These are phyloP conservation scores for Dendrothele bispora DNA, from an alignment of 768 basidiomycete species.

Conservation along the genomic window DNA sequence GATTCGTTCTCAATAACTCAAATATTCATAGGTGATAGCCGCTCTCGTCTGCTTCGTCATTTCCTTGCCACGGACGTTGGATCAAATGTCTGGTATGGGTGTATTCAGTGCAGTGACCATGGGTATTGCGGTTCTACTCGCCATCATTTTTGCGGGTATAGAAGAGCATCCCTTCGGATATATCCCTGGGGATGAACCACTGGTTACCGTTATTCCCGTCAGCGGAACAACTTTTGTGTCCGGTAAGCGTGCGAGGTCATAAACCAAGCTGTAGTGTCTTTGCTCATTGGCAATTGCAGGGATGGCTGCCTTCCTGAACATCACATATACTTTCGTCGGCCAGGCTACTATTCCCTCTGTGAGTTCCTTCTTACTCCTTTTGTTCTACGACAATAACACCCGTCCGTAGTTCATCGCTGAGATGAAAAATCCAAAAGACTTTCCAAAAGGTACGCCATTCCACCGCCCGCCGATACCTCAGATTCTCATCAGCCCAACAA, in stretches of 20 bases:
- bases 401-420: slow-evolving; percentile 41
- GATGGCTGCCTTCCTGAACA: slow-evolving; percentile 48
- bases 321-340: slow-evolving; percentile 44
- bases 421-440: slow-evolving; percentile 47
- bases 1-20: not conserved
- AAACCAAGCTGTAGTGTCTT: not conserved
- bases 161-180: slow-evolving; percentile 43
- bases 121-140: slow-evolving; percentile 44
- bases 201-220: slow-evolving; percentile 35
- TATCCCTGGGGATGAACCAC: slow-evolving; percentile 31
- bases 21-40: slow-evolving; percentile 23
- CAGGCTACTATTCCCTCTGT: slow-evolving; percentile 44
- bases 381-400: not conserved
- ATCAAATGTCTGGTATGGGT: slow-evolving; percentile 40
- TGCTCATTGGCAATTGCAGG: slow-evolving; percentile 20
- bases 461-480: too few relatives aligned
- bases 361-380: slow-evolving; percentile 5
- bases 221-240: slow-evolving; percentile 38
- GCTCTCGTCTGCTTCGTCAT: slow-evolving; percentile 40
- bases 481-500: not conserved
- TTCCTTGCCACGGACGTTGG: slow-evolving; percentile 43
- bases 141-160: slow-evolving; percentile 40
- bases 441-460: slow-evolving; percentile 42
- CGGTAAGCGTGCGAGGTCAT: slow-evolving; percentile 20
- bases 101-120: slow-evolving; percentile 43